Conservation (phyloP, 805 yeast species). For the Isabelozyma heimii region DNA sequence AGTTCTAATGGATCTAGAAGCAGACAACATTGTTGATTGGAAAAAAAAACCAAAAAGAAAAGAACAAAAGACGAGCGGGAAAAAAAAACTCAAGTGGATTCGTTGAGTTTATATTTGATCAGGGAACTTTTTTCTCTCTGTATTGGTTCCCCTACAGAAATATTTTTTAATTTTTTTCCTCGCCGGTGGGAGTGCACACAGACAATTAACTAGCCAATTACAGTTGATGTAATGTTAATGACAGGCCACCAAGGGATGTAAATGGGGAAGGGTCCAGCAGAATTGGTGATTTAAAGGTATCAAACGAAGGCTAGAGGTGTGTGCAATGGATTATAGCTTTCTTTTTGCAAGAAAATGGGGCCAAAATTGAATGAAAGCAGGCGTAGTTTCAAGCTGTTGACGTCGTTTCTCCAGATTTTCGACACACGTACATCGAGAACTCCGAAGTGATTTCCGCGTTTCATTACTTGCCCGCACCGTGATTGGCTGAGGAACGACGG, state of each 20-base stretch:
- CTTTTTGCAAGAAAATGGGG: neutral
- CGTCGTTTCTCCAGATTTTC: slow-evolving; percentile 5
- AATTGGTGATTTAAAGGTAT: neutral
- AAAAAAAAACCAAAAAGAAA: neutral
- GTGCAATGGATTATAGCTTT: neutral
- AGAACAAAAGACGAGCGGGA: neutral
- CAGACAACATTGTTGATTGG: slow-evolving; percentile 34
- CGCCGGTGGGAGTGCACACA: neutral
- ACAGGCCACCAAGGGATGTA: neutral
- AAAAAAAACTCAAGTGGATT: neutral
- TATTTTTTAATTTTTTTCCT: neutral
- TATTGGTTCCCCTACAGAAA: slow-evolving; percentile 1
- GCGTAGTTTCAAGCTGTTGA: neutral
- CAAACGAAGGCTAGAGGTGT: neutral
- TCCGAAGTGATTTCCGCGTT: neutral
- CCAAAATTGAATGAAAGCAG: neutral
- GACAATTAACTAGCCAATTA: slow-evolving; percentile 3
- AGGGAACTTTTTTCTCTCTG: slow-evolving; percentile 1
- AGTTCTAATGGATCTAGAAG: slow-evolving; percentile 33
- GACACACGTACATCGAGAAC: neutral
- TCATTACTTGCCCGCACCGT: neutral
- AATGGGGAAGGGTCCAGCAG: too few relatives aligned
- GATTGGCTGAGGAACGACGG: neutral
- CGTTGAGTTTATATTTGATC: neutral
- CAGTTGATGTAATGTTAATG: slow-evolving; percentile 3